Evolutionary conservation across 805 yeast species (phyloP).

Genomic region (Torulaspora franciscae): DNA sequence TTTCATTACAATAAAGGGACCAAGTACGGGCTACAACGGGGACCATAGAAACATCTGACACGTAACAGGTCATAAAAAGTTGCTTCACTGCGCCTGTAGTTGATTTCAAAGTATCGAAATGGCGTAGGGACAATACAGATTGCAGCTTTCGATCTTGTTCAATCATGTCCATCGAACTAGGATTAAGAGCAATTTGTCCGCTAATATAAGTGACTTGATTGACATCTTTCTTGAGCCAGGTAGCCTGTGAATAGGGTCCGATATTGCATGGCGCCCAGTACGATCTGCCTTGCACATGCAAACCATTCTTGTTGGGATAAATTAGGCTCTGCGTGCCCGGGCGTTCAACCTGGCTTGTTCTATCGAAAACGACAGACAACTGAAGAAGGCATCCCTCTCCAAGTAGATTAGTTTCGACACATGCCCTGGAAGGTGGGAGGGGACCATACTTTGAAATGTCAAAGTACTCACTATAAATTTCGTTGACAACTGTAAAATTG

Average conservation of each 20-base stretch:
- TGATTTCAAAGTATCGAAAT: conserved; percentile 57
- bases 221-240: conserved; percentile 40
- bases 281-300: conserved; percentile 88
- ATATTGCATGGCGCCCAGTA: conserved; percentile 99
- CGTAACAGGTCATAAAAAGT: conserved; percentile 51
- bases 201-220: conserved; percentile 59
- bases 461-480: conserved; percentile 54
- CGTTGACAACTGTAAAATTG: conserved; percentile 57
- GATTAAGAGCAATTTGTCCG: conserved; percentile 88
- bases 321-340: conserved; percentile 1
- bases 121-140: conserved; percentile 63
- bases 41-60: conserved; percentile 37
- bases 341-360: conserved; percentile 12
- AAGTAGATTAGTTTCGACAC: conserved; percentile 60
- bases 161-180: conserved; percentile 56
- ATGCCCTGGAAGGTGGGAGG: conserved; percentile 84
- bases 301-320: conserved; percentile 49
- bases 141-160: conserved; percentile 33
- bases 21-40: conserved; percentile 40
- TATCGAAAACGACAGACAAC: conserved; percentile 55
- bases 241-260: conserved; percentile 93
- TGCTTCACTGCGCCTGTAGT: conserved; percentile 46
- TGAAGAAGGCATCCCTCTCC: conserved; percentile 32
- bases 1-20: conserved; percentile 39
- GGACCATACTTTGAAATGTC: conserved; percentile 37